Evolutionary conservation across 352 stramenopile genomes (phyloP).

Genomic region (Paralagenidium karlingii): DNA sequence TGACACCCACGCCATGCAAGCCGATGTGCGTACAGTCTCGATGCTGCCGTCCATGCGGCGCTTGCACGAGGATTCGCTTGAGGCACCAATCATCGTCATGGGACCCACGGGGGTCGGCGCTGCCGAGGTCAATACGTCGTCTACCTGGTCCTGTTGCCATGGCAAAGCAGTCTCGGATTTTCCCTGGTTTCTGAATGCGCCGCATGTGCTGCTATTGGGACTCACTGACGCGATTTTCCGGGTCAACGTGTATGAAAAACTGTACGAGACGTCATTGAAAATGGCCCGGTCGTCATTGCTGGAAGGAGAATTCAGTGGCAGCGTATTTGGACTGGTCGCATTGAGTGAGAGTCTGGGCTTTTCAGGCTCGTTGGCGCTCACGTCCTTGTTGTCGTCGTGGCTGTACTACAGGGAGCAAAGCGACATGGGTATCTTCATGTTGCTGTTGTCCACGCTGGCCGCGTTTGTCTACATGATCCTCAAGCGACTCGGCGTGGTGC

Average conservation of each 20-base stretch:
- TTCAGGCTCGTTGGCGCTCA: constrained; percentile 27
- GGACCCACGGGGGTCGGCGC: too few species aligned
- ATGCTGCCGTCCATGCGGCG: constrained; percentile 4
- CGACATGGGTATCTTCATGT: constrained; percentile 46
- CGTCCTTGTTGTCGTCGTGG: constrained; percentile 38
- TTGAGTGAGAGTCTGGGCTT: constrained; percentile 45
- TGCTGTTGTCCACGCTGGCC: constrained; percentile 43
- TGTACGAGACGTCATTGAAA: constrained; percentile 19
- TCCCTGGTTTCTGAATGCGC: constrained; percentile 32
- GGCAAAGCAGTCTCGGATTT: constrained; percentile 25
- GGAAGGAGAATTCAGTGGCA: too few species aligned
- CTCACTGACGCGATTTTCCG: constrained; percentile 48
- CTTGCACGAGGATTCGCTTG: constrained; percentile 2
- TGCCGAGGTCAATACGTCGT: too few species aligned
- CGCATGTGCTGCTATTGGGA: constrained; percentile 38
- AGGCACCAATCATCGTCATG: too few species aligned
- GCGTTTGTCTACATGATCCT: constrained; percentile 39
- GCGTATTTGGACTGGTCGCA: too few species aligned
- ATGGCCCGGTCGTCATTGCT: constrained; percentile 27
- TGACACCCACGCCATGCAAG: too few species aligned
- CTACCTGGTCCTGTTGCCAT: constrained; percentile 11
- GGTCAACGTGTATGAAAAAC: constrained; percentile 40
- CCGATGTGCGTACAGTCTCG: too few species aligned
- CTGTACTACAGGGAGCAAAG: constrained; percentile 33
- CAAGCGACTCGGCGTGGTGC: constrained; percentile 14